Percentiles rank a stretch among this genome's conserved stretches.
These are phyloP conservation scores for Aegilops longissima DNA, from an alignment of 176 grass and related monocot species.

Conservation along the genomic window DNA sequence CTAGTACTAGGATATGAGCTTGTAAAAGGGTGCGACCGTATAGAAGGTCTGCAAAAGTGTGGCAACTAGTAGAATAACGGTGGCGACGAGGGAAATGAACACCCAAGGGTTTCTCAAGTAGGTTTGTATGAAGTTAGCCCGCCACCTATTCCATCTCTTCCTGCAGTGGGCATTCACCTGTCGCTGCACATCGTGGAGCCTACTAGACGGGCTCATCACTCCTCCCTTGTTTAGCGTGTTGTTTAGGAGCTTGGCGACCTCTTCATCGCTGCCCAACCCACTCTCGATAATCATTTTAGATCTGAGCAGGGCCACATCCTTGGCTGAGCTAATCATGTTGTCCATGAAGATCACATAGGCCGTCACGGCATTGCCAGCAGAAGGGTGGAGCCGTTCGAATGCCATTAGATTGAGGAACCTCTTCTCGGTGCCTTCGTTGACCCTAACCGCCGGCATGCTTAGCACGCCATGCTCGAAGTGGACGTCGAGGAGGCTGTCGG, in stretches of 20 bases:
- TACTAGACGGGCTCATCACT: not conserved
- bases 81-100: slow-evolving; percentile 3
- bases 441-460: slow-evolving; percentile 2
- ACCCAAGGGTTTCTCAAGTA: slow-evolving; percentile 40
- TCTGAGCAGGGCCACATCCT: slow-evolving; percentile 49
- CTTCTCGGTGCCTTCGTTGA: slow-evolving; percentile 2
- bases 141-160: slow-evolving; percentile 17
- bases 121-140: not conserved
- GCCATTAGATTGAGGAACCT: not conserved
- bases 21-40: not conserved
- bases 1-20: not conserved
- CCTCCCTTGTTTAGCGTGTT: not conserved
- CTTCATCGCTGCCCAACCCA: not conserved
- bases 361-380: slow-evolving; percentile 22
- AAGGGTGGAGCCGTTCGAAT: not conserved
- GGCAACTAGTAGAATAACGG: slow-evolving; percentile 2
- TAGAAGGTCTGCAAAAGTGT: slow-evolving; percentile 34
- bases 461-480: not conserved
- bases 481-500: not conserved
- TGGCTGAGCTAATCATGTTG: slow-evolving; percentile 37
- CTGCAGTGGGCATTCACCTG: not conserved
- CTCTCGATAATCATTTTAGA: not conserved
- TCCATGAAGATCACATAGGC: slow-evolving; percentile 59
- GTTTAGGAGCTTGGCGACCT: not conserved
- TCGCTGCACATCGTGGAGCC: not conserved